Conservation (phyloP, 345 rosid species). For the Clausena lansium region DNA sequence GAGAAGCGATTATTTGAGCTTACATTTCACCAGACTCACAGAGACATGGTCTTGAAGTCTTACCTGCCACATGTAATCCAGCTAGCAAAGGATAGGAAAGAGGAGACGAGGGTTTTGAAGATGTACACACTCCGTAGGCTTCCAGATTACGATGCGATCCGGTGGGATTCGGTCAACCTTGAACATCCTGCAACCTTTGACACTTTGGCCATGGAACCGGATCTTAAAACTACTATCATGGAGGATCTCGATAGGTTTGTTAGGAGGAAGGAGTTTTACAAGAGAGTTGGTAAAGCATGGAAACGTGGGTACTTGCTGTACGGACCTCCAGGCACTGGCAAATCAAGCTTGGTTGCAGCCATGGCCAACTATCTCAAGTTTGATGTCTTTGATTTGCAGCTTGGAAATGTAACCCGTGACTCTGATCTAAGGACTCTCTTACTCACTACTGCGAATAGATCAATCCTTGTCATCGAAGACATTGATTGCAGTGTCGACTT, state of each 20-base stretch:
- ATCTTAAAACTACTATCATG: conserved; percentile 37
- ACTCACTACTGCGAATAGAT: conserved; percentile 43
- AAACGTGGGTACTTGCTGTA: conserved; percentile 69
- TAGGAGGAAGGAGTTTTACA: conserved; percentile 56
- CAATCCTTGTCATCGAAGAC: conserved; percentile 69
- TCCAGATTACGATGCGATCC: neutral
- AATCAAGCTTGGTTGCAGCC: conserved; percentile 74
- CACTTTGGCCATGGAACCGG: conserved; percentile 57
- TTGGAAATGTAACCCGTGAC: conserved; percentile 41
- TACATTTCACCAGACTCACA: conserved; percentile 46
- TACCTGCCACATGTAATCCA: conserved; percentile 43
- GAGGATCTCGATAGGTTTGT: conserved; percentile 57
- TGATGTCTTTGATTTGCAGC: conserved; percentile 64
- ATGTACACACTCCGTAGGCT: conserved; percentile 40
- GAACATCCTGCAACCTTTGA: conserved; percentile 74
- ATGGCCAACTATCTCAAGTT: conserved; percentile 69
- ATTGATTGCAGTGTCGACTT: conserved; percentile 55
- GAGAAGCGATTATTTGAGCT: conserved; percentile 41
- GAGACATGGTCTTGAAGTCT: conserved; percentile 39
- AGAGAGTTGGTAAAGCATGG: conserved; percentile 65
- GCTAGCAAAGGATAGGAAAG: conserved; percentile 26
- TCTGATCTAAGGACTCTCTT: conserved; percentile 50
- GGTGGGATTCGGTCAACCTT: conserved; percentile 56
- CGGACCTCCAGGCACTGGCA: conserved; percentile 79
- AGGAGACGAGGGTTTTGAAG: conserved; percentile 40